A percentile compares a stretch with the other conserved stretches of the same genome.
phyloP scores from a whole-genome alignment of 495 filamentous ascomycete genomes.

The Bathelium albidoporum region DNA sequence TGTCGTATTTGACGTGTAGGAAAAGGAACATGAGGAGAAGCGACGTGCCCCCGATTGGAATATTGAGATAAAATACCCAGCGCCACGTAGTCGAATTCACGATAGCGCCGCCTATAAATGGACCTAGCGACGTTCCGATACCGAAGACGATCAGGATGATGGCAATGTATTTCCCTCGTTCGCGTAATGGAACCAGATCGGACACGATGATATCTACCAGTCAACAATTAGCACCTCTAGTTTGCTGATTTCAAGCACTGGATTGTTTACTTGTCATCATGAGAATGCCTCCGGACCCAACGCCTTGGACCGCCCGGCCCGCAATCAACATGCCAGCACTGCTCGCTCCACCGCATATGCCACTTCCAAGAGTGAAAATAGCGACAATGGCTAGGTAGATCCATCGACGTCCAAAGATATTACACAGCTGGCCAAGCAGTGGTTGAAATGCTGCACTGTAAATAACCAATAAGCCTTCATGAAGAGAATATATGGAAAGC shows the following conservation, averaged over 20 bases:
- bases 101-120: slow-evolving; percentile 31
- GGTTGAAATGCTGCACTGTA: slow-evolving; percentile 12
- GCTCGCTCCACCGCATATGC: slow-evolving; percentile 13
- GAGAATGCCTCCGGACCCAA: slow-evolving; percentile 13
- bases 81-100: slow-evolving; percentile 17
- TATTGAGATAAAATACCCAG: slow-evolving; percentile 23
- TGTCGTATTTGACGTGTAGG: slow-evolving; percentile 10
- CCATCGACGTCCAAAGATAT: slow-evolving; percentile 17
- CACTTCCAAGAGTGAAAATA: slow-evolving; percentile 15
- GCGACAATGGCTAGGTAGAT: slow-evolving; percentile 5
- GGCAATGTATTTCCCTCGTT: slow-evolving; percentile 30
- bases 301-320: slow-evolving; percentile 18
- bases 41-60: slow-evolving; percentile 9
- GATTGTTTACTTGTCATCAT: no score
- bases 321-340: slow-evolving; percentile 14
- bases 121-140: slow-evolving; percentile 29
- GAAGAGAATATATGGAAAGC: no score
- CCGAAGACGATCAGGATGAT: slow-evolving; percentile 21
- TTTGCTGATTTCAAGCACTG: no score
- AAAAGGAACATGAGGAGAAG: slow-evolving; percentile 12
- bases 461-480: background rate
- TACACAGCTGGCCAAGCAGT: slow-evolving; percentile 13
- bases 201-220: slow-evolving; percentile 30
- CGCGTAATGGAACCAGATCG: slow-evolving; percentile 33
- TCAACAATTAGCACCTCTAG: no score